Evolutionary conservation across 139 green algal species (phyloP).

Genomic region (Pycnococcus provasolii): DNA sequence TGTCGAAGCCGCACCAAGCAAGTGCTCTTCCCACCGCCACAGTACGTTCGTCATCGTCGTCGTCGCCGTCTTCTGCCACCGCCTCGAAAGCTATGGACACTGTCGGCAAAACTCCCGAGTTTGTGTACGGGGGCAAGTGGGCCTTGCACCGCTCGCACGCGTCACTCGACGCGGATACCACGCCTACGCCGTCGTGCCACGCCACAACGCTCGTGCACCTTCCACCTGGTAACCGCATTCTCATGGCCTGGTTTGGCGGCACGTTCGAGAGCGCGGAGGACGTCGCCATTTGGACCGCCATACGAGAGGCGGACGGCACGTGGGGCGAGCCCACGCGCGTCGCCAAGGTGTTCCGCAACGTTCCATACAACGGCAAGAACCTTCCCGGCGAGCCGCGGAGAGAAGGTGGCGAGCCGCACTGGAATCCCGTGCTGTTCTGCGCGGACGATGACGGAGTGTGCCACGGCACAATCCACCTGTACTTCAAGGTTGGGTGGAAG

Average conservation of each 20-base stretch:
- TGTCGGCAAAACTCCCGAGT: too few relatives aligned
- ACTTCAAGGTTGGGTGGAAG: conserved; percentile 33
- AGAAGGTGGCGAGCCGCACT: conserved; percentile 28
- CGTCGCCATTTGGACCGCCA: conserved; percentile 21
- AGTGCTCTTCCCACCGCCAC: too few relatives aligned
- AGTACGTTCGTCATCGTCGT: too few relatives aligned
- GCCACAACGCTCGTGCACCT: conserved; percentile 25
- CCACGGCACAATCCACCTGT: conserved; percentile 22
- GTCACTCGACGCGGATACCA: not conserved
- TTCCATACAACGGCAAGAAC: conserved; percentile 27
- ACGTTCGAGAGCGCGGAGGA: conserved; percentile 26
- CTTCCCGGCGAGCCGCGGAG: conserved; percentile 7
- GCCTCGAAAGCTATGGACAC: too few relatives aligned
- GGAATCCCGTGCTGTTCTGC: conserved; percentile 32
- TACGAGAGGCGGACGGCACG: not conserved
- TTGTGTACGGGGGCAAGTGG: too few relatives aligned
- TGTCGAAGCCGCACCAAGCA: too few relatives aligned
- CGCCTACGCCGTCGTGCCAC: conserved; percentile 15
- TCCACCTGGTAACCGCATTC: not conserved
- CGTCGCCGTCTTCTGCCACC: too few relatives aligned
- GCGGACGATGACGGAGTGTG: conserved; percentile 12
- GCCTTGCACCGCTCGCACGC: too few relatives aligned
- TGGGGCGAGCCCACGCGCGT: too few relatives aligned
- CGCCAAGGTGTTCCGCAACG: conserved; percentile 10
- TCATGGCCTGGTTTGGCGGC: conserved; percentile 30